Evolutionary conservation across 2,329 filamentous ascomycete genomes (phyloP).

Genomic region (Juglanconis sp.): DNA sequence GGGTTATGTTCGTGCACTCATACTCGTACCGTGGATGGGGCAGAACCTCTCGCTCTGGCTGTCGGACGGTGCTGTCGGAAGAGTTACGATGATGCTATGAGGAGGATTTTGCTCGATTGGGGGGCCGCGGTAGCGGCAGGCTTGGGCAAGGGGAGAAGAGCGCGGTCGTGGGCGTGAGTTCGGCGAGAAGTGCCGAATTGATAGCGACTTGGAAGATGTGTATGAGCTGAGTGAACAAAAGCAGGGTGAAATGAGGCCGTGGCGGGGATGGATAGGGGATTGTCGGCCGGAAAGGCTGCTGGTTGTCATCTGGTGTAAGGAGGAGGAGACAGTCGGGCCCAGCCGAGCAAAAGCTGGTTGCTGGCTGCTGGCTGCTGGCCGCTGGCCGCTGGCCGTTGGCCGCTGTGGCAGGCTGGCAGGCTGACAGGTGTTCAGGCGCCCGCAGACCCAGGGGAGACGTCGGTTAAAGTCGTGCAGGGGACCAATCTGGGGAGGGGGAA

Average conservation of each 20-base stretch:
- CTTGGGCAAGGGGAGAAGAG: conserved; percentile 6
- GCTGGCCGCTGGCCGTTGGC: too few relatives aligned
- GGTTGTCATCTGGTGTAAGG: conserved; percentile 29
- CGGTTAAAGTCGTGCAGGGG: not conserved
- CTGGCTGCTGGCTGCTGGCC: not conserved
- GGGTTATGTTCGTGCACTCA: conserved; percentile 67
- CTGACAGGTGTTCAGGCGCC: not conserved
- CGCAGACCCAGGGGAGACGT: not conserved
- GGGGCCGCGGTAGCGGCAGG: conserved; percentile 10
- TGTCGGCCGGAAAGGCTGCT: conserved; percentile 29
- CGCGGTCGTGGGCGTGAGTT: conserved; percentile 16
- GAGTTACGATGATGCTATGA: conserved; percentile 26
- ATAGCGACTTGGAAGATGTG: conserved; percentile 32
- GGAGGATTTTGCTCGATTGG: conserved; percentile 21
- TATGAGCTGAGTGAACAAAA: not conserved
- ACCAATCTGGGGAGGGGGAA: not conserved
- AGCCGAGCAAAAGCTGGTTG: not conserved
- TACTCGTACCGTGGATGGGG: conserved; percentile 60
- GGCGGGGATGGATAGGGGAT: conserved; percentile 28
- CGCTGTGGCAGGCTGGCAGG: not conserved
- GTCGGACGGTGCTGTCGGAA: conserved; percentile 19
- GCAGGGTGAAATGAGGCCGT: conserved; percentile 24
- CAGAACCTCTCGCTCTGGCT: conserved; percentile 41
- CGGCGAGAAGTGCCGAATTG: conserved; percentile 23
- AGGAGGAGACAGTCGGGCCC: not conserved